These are phyloP conservation scores for Gynochthodes officinalis DNA, from an alignment of 257 asterid genomes.

Conservation along the genomic window DNA sequence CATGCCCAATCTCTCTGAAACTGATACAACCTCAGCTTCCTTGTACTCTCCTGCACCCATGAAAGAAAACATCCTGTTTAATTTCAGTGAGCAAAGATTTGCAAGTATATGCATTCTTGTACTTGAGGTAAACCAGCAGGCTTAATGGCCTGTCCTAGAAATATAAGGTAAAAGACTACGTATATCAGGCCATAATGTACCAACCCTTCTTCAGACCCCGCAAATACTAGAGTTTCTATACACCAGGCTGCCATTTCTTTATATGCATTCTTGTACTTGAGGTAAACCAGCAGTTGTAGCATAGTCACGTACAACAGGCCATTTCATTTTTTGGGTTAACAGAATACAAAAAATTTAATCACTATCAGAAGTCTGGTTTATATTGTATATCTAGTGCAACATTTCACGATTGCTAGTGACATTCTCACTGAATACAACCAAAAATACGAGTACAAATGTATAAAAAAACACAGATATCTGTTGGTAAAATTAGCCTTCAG, in stretches of 20 bases:
- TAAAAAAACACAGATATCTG: not conserved
- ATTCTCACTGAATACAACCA: not conserved
- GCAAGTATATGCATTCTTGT: not conserved
- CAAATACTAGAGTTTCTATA: too few species aligned
- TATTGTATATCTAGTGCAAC: too few species aligned
- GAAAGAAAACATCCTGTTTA: not conserved
- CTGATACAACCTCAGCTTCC: conserved; percentile 75
- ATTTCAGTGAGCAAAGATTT: not conserved
- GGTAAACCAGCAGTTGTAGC: not conserved
- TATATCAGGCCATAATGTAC: too few species aligned
- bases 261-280: not conserved
- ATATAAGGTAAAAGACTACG: too few species aligned
- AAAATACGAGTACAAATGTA: not conserved
- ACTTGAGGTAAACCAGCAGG: not conserved
- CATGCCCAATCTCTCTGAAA: conserved; percentile 57
- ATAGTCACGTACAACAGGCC: not conserved
- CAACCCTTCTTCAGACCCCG: too few species aligned
- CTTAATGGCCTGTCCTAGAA: too few species aligned
- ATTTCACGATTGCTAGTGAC: too few species aligned
- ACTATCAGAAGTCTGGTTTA: too few species aligned
- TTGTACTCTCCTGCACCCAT: conserved; percentile 68
- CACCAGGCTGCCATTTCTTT: too few species aligned
- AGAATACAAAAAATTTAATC: not conserved
- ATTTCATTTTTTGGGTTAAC: not conserved
- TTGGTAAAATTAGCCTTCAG: not conserved